phyloP scores from a whole-genome alignment of 306 rosid genomes.

The Cucurbita ficifolia region DNA sequence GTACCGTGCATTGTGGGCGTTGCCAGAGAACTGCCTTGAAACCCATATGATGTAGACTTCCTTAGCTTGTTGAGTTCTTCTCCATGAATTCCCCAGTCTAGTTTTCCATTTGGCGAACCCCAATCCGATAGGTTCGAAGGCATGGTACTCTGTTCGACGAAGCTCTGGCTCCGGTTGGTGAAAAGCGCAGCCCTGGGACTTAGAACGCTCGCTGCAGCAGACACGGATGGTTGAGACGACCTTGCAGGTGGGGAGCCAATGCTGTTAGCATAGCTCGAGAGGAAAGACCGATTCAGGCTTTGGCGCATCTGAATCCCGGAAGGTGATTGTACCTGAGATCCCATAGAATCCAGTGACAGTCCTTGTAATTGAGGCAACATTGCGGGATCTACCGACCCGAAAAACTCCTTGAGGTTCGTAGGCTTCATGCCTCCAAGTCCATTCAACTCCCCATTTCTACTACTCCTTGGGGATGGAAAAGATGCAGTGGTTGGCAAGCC shows the following conservation, averaged over 20 bases:
- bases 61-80: constrained; percentile 52
- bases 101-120: constrained; percentile 62
- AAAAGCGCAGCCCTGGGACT: constrained; percentile 45
- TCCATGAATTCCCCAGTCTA: constrained; percentile 52
- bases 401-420: constrained; percentile 46
- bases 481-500: constrained; percentile 26
- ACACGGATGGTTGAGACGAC: constrained; percentile 23
- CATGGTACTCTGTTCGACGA: constrained; percentile 31
- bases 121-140: constrained; percentile 35
- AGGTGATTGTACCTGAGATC: constrained; percentile 39
- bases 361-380: constrained; percentile 44
- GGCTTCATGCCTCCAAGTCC: constrained; percentile 38
- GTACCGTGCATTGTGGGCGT: constrained; percentile 11
- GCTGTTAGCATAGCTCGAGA: constrained; percentile 28
- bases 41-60: constrained; percentile 60
- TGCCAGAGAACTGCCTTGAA: constrained; percentile 18
- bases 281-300: constrained; percentile 30
- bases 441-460: constrained; percentile 28
- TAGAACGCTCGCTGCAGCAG: constrained; percentile 22
- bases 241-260: constrained; percentile 30
- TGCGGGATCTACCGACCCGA: constrained; percentile 37
- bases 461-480: constrained; percentile 26
- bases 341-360: constrained; percentile 33
- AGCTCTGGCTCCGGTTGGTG: constrained; percentile 56
- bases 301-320: constrained; percentile 38